These are phyloP conservation scores for Andrographis paniculata DNA, from an alignment of 305 asterid species.

Conservation along the genomic window DNA sequence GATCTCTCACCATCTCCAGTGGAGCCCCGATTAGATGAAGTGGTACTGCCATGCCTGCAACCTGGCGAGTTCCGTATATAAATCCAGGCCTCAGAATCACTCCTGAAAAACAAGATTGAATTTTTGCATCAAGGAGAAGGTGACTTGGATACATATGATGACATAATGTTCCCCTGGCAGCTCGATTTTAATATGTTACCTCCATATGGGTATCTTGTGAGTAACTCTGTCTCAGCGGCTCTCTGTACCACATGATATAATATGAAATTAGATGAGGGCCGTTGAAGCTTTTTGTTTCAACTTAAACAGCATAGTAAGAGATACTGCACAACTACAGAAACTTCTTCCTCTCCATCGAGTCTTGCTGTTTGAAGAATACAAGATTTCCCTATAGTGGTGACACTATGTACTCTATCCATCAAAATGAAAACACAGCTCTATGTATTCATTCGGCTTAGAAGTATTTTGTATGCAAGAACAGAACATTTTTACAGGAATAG, in stretches of 20 bases:
- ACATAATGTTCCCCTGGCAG: too few relatives aligned
- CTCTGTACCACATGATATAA: slow-evolving; percentile 42
- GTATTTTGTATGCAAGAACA: too few relatives aligned
- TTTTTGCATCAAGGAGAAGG: too few relatives aligned
- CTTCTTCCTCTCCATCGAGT: not conserved
- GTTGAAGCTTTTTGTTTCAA: not conserved
- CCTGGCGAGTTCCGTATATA: slow-evolving; percentile 81
- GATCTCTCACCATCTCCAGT: slow-evolving; percentile 55
- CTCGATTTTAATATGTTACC: too few relatives aligned
- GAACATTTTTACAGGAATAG: too few relatives aligned
- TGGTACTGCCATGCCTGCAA: slow-evolving; percentile 77
- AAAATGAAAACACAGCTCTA: too few relatives aligned
- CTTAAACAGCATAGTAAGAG: not conserved
- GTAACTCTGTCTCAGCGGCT: slow-evolving; percentile 91
- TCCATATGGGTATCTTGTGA: slow-evolving; percentile 86
- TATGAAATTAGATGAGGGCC: too few relatives aligned
- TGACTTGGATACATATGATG: too few relatives aligned
- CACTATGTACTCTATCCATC: too few relatives aligned
- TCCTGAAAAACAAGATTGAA: slow-evolving; percentile 37
- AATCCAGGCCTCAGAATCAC: slow-evolving; percentile 93
- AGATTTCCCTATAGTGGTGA: too few relatives aligned
- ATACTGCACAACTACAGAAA: not conserved
- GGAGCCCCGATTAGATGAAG: slow-evolving; percentile 88
- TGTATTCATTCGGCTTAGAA: too few relatives aligned
- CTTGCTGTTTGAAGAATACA: too few relatives aligned